Evolutionary conservation across 2,329 filamentous ascomycete species (phyloP), one percentile per base, ranked within the genome.

Genomic region (Xylariaceae sp.): DNA sequence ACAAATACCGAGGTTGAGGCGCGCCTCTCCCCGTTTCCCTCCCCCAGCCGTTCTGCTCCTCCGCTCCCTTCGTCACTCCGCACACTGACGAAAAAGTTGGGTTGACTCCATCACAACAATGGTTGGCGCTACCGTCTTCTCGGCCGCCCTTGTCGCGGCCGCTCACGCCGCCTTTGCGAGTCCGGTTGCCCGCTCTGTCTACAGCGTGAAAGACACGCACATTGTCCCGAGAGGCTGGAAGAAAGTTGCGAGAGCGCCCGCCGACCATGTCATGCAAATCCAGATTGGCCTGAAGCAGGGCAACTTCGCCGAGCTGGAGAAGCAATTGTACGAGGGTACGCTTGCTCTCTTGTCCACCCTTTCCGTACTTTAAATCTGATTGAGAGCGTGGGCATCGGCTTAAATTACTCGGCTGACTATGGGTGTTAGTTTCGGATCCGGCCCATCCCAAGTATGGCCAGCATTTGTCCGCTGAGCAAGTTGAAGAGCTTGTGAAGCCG

Each of bases 261-360:
- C 74, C 42, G 67, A 72, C 16, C 74, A 79, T 56, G 68, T 73
- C 32, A 74, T 84, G 55, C 69, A 80, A 34, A 68, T 85, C 44
- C 76, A 81, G 47, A 83, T 84, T 62, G 81, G 77, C 29, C 65
- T 85, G 55, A 83, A 78, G 71, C 81, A 84, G 65, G 72, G 74
- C 54, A 76, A 77, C 41, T 80, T 83, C 53, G 72, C 74, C 16
- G 76, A 78, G 58, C 69, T 84, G 18, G 79, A 83, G 65, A 72
- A 74, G 55, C 79, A 82, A 60, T 70, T 84, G 5, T 72, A 67
- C 29, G 61, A 67, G 62, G 65, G 65, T 65, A 63, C 43, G 57
- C 26, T 29, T 12, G 43, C 29, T 19, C 26, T 39, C 26, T 22
- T 21, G 13, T 15, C 45, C 32, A 7, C n/a, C 2, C 32, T 36